Conservation (phyloP, 257 asterid genomes). For the Echium plantagineum region DNA sequence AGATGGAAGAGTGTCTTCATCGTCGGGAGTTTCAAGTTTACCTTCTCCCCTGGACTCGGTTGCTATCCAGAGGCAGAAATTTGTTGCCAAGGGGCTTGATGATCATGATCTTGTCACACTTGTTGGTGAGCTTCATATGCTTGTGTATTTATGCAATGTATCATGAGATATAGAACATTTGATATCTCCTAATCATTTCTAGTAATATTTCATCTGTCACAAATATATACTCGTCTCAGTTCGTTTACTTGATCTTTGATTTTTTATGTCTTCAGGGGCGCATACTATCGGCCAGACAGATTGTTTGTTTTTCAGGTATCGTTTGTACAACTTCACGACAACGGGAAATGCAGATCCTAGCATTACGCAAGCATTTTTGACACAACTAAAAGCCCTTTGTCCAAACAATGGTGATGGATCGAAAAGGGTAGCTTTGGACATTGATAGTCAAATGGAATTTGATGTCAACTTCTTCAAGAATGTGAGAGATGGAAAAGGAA, state of each 20-base stretch:
- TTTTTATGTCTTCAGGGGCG: conserved; percentile 31
- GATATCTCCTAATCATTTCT: no score
- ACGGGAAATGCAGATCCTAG: conserved; percentile 65
- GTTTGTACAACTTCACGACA: conserved; percentile 56
- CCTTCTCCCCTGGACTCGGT: conserved; percentile 54
- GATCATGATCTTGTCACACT: conserved; percentile 74
- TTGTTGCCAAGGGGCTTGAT: conserved; percentile 62
- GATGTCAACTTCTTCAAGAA: conserved; percentile 64
- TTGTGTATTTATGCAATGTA: no score
- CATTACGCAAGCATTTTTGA: conserved; percentile 38
- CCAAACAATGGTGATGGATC: conserved; percentile 40
- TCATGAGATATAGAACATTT: no score
- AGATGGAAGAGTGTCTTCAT: conserved; percentile 48
- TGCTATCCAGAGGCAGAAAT: conserved; percentile 44
- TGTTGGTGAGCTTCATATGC: conserved; percentile 27
- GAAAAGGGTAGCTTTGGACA: conserved; percentile 41
- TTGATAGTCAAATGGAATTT: conserved; percentile 34
- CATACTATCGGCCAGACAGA: conserved; percentile 58
- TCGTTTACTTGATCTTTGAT: not conserved
- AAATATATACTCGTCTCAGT: no score
- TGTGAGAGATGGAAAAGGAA: conserved; percentile 43
- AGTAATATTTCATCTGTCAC: no score
- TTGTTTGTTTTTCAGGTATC: conserved; percentile 41
- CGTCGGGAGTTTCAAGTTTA: conserved; percentile 32
- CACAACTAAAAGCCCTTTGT: conserved; percentile 31